Conservation (phyloP, 208 protist species). For the Naegleria lovaniensis region DNA sequence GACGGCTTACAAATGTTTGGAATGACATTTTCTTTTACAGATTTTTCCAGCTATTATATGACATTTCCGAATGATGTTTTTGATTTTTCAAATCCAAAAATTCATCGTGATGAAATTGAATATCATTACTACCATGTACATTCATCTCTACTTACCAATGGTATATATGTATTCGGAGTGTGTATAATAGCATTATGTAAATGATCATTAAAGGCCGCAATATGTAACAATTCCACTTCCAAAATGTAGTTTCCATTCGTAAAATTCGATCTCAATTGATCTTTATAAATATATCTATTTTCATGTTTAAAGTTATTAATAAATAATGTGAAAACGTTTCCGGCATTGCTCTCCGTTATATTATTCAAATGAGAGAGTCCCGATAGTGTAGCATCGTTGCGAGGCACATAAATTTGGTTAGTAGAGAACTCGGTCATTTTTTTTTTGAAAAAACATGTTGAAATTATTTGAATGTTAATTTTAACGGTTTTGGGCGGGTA, state of each 20-base stretch:
- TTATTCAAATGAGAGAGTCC: not conserved
- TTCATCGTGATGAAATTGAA: not conserved
- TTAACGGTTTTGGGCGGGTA: too few species aligned
- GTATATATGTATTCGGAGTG: not conserved
- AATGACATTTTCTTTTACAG: not conserved
- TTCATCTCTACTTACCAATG: not conserved
- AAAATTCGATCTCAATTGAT: not conserved
- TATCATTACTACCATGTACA: not conserved
- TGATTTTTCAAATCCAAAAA: too few species aligned
- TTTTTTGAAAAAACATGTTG: not conserved
- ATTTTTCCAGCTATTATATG: not conserved
- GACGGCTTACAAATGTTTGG: not conserved
- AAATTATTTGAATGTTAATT: not conserved
- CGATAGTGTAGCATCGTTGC: not conserved
- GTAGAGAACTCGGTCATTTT: not conserved
- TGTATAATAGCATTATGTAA: not conserved
- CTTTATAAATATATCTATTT: not conserved
- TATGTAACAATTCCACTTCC: not conserved
- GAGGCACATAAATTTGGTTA: not conserved
- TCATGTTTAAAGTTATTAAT: not conserved
- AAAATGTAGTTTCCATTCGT: not conserved
- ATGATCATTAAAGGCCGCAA: not conserved
- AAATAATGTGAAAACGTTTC: not conserved
- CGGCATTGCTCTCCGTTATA: not conserved
- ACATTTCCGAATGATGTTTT: too few species aligned